Evolutionary conservation across 2,329 filamentous ascomycete genomes (phyloP).

Genomic region (Thielaviopsis musarum): DNA sequence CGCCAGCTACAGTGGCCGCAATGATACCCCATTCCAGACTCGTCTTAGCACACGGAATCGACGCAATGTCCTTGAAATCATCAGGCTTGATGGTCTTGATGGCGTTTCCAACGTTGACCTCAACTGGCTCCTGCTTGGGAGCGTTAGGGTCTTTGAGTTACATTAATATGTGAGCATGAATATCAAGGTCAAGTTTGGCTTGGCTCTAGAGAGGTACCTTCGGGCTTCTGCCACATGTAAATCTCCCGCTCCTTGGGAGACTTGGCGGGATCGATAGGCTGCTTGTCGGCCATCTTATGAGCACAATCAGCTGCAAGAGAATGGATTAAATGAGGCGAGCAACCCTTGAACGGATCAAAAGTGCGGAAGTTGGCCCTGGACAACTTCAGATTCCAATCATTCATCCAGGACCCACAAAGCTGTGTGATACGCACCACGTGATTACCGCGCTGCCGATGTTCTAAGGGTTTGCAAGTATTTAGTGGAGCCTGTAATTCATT

Average conservation of each 20-base stretch:
- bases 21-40: constrained; percentile 71
- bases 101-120: constrained; percentile 34
- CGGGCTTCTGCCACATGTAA: neutral
- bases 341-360: too few species aligned
- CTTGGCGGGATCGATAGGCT: neutral
- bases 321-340: neutral
- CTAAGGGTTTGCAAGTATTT: too few species aligned
- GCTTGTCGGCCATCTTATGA: neutral
- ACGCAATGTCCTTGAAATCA: constrained; percentile 57
- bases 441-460: too few species aligned
- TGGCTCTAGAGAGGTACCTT: neutral
- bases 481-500: too few species aligned
- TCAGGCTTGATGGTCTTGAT: constrained; percentile 48
- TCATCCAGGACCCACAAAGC: too few species aligned
- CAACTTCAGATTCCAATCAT: too few species aligned
- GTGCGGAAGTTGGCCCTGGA: too few species aligned
- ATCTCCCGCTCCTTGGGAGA: neutral
- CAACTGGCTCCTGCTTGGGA: neutral
- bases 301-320: neutral
- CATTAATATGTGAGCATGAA: neutral
- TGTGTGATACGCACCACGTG: too few species aligned
- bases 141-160: neutral
- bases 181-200: neutral
- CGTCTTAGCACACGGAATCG: constrained; percentile 69
- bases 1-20: constrained; percentile 59